A percentile compares a stretch with the other conserved stretches of the same genome.
These are phyloP conservation scores for Raffaelea albimanens DNA, from an alignment of 2,329 filamentous ascomycete species.

Conservation along the genomic window DNA sequence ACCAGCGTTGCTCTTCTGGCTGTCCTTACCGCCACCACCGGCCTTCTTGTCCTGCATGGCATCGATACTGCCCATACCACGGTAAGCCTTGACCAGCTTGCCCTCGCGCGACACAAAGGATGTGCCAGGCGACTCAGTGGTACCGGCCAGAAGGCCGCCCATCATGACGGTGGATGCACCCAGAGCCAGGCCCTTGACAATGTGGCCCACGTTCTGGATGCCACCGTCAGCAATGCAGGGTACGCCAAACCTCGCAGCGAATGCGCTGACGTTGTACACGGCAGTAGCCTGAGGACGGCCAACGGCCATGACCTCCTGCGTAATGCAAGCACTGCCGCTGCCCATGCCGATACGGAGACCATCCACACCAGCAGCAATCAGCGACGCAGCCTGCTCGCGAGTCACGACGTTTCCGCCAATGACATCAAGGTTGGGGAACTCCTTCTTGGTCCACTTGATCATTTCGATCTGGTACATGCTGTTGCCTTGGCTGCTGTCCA, in stretches of 20 bases:
- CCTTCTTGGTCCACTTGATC: constrained; percentile 91
- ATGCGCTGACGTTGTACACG: constrained; percentile 80
- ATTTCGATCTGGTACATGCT: constrained; percentile 98
- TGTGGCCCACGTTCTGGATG: constrained; percentile 97
- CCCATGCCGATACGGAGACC: constrained; percentile 98
- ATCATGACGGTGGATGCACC: constrained; percentile 98
- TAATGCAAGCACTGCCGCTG: constrained; percentile 95
- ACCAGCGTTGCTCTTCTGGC: constrained; percentile 79
- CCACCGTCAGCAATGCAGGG: constrained; percentile 97
- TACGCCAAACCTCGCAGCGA: constrained; percentile 87
- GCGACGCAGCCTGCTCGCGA: constrained; percentile 81
- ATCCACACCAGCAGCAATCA: constrained; percentile 91
- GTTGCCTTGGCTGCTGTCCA: constrained; percentile 97
- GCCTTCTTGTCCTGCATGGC: constrained; percentile 99
- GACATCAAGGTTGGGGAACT: constrained; percentile 79
- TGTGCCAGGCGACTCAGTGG: constrained; percentile 92
- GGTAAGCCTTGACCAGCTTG: constrained; percentile 97
- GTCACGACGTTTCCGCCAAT: constrained; percentile 99
- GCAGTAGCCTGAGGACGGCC: constrained; percentile 91
- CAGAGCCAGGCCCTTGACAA: constrained; percentile 93
- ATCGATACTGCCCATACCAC: constrained; percentile 97
- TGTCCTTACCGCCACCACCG: constrained; percentile 60
- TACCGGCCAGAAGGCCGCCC: constrained; percentile 94
- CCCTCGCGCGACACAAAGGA: constrained; percentile 95
- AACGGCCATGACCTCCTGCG: constrained; percentile 98